These are phyloP conservation scores for Aspergillus quadricinctus DNA, from an alignment of 2,329 filamentous ascomycete genomes.

Conservation along the genomic window DNA sequence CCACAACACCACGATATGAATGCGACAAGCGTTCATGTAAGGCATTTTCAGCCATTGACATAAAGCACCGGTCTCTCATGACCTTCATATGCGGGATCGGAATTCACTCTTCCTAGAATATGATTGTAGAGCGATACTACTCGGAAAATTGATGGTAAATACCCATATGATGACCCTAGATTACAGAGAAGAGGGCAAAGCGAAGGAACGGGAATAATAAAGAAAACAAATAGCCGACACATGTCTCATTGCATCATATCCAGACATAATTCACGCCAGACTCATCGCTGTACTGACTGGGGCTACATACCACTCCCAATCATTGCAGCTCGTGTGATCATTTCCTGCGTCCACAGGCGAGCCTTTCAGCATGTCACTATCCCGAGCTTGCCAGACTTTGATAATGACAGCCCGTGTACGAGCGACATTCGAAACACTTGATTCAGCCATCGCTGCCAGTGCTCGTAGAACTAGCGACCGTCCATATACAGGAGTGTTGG, in stretches of 20 bases:
- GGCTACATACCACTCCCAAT: slow-evolving; percentile 42
- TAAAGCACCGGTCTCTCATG: neutral
- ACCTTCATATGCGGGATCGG: neutral
- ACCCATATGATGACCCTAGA: neutral
- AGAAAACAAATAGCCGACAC: neutral
- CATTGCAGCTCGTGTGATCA: slow-evolving; percentile 26
- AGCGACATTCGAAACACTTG: slow-evolving; percentile 42
- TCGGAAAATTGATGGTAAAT: neutral
- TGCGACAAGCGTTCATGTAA: neutral
- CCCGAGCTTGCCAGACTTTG: slow-evolving; percentile 46
- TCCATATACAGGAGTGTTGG: slow-evolving; percentile 24
- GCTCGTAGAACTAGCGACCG: slow-evolving; percentile 38
- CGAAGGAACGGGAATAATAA: neutral
- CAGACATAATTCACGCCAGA: slow-evolving; percentile 28
- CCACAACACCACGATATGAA: neutral
- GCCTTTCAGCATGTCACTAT: slow-evolving; percentile 30
- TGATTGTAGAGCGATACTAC: neutral
- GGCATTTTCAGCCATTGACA: too few species aligned
- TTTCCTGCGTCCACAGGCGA: slow-evolving; percentile 10
- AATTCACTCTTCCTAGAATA: neutral
- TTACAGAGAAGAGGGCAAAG: neutral
- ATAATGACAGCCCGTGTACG: slow-evolving; percentile 45
- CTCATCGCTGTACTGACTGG: slow-evolving; percentile 42
- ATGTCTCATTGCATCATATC: neutral
- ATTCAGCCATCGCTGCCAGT: slow-evolving; percentile 38